Conservation (phyloP, 768 basidiomycete species). For the Kondoa malvinella region DNA sequence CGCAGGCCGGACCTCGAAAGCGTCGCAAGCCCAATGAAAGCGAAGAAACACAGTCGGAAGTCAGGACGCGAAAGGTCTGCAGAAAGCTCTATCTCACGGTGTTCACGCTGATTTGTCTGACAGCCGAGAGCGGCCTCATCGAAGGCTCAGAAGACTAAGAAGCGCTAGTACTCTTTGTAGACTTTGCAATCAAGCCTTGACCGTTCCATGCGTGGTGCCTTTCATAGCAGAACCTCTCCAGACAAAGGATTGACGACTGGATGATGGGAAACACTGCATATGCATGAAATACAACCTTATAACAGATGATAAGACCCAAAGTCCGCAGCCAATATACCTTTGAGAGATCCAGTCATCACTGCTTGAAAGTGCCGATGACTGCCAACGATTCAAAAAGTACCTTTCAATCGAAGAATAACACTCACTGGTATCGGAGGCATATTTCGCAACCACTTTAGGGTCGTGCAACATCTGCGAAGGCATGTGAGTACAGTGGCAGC, state of each 20-base stretch:
- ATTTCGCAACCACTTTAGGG: not conserved
- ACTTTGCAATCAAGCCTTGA: not conserved
- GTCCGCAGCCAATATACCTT: too few relatives aligned
- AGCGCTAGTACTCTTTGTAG: not conserved
- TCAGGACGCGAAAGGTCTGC: not conserved
- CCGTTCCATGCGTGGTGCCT: too few relatives aligned
- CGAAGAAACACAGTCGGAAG: not conserved
- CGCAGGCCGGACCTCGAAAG: not conserved
- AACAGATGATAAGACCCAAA: too few relatives aligned
- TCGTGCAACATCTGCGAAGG: not conserved
- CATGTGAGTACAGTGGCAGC: too few relatives aligned
- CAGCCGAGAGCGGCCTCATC: not conserved
- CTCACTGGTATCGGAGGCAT: not conserved
- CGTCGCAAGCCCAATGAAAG: not conserved
- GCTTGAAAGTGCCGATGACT: not conserved
- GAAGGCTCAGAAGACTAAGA: not conserved
- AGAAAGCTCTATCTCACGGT: too few relatives aligned
- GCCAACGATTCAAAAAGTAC: not conserved
- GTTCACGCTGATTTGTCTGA: not conserved
- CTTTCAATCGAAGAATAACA: not conserved
- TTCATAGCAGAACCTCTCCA: too few relatives aligned
- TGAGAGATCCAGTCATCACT: too few relatives aligned
- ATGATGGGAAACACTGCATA: too few relatives aligned
- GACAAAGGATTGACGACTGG: too few relatives aligned
- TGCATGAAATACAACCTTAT: too few relatives aligned